These are phyloP conservation scores for Phytophthora megakarya DNA, from an alignment of 352 stramenopile genomes.

Conservation along the genomic window DNA sequence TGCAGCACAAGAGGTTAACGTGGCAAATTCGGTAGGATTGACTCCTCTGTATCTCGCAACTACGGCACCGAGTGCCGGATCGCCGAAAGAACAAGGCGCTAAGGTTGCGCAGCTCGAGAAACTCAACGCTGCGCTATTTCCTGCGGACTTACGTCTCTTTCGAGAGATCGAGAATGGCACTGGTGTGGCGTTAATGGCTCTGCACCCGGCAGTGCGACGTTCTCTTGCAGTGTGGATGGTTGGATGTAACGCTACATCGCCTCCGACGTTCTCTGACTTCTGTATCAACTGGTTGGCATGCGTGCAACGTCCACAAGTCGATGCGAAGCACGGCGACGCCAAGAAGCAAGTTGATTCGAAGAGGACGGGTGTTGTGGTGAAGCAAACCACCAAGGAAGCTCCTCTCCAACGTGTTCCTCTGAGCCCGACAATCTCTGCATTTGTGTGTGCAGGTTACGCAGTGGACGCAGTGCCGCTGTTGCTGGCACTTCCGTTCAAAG, in stretches of 20 bases:
- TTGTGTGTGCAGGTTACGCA: constrained; percentile 33
- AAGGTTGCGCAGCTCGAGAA: constrained; percentile 30
- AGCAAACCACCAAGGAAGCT: background rate
- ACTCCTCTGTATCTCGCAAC: constrained; percentile 36
- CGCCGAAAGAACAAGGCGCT: constrained; percentile 18
- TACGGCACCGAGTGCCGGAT: constrained; percentile 23
- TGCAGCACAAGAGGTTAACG: constrained; percentile 20
- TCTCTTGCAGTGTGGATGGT: constrained; percentile 29
- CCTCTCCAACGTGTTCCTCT: constrained; percentile 17
- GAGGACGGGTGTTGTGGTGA: too few species aligned
- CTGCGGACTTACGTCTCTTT: constrained; percentile 17
- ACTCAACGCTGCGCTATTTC: constrained; percentile 25
- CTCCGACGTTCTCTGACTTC: constrained; percentile 27
- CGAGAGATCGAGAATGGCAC: constrained; percentile 20
- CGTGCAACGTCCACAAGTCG: constrained; percentile 27
- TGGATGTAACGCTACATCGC: constrained; percentile 15
- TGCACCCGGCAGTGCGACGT: constrained; percentile 24
- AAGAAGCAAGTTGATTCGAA: background rate
- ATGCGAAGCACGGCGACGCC: background rate
- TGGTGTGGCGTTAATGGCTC: constrained; percentile 7
- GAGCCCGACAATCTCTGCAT: constrained; percentile 21
- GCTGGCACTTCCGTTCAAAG: constrained; percentile 27
- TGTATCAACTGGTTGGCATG: constrained; percentile 37
- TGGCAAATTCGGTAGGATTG: constrained; percentile 20
- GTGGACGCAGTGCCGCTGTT: constrained; percentile 29